Evolutionary conservation across 1,284 basidiomycete species (phyloP), one percentile per base, ranked within the genome.

Genomic region (Athelia psychrophila): DNA sequence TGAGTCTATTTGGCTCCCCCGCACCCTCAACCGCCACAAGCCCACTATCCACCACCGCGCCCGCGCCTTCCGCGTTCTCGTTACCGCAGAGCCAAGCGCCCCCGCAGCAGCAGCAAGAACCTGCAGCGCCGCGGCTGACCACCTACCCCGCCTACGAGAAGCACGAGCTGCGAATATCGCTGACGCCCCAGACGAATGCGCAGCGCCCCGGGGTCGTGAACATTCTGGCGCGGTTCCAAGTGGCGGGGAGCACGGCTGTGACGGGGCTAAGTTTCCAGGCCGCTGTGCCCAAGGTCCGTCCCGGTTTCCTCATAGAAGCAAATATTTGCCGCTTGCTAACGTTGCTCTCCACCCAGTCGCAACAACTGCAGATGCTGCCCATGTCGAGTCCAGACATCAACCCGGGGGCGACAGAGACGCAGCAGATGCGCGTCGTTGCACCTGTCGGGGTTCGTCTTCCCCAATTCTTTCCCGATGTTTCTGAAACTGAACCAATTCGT

Each of bases 301-400:
- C 22, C 15, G 48, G 47, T 13, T 16, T 42, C 8, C 6, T 42
- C 25, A 36, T 40, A 44, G 23, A 46, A 16, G 49, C 12, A 27
- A 51, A 18, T n/a, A n/a, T n/a, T n/a, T n/a, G n/a, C n/a, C n/a
- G n/a, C n/a, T n/a, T 49, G 33, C 42, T 48, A 19, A 25, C 27
- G 42, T 49, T 50, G n/a, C 44, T 51, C 18, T 48, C 12, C 46
- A 24, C 44, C 3, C 63, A 97, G 94, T 94, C 94, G 0, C 96
- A 98, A 74, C 95, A 98, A 67, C 70, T 99, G 53, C 95, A 98
- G 67, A 99, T 99, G 96, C 81, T 95, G 54, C 93, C 96, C 4
- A 98, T 99, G 86, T 95, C 93, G 8, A 95, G 88, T 68, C 73
- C 88, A 10, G 86, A 84, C 50, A 78, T 99, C 22, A 73, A 70